A percentile compares a stretch with the other conserved stretches of the same genome.
phyloP scores from a whole-genome alignment of 805 yeast species.

The Cyberlindnera maclurae region DNA sequence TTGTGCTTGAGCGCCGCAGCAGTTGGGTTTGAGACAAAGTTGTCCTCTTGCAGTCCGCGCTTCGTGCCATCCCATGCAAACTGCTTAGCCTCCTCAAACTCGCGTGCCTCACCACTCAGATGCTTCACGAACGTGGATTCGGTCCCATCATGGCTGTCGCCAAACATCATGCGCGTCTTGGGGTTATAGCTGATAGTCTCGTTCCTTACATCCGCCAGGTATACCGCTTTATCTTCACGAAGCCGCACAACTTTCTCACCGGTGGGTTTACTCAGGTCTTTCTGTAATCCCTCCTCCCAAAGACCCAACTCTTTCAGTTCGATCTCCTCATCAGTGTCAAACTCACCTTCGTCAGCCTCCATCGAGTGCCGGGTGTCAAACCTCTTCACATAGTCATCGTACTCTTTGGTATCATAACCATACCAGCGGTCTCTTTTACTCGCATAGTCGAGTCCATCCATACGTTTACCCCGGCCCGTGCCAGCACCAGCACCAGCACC shows the following conservation, averaged over 20 bases:
- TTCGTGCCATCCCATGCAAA: slow-evolving; percentile 42
- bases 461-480: slow-evolving; percentile 12
- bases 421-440: slow-evolving; percentile 37
- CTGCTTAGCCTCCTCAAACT: slow-evolving; percentile 39
- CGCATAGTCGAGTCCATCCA: slow-evolving; percentile 22
- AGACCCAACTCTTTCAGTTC: slow-evolving; percentile 36
- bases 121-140: slow-evolving; percentile 45
- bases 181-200: slow-evolving; percentile 46
- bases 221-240: slow-evolving; percentile 70
- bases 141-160: slow-evolving; percentile 26
- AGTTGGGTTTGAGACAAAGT: slow-evolving; percentile 39
- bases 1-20: slow-evolving; percentile 32
- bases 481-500: background rate
- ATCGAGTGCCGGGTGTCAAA: slow-evolving; percentile 32
- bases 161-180: slow-evolving; percentile 36
- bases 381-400: slow-evolving; percentile 40
- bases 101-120: slow-evolving; percentile 49
- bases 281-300: slow-evolving; percentile 13
- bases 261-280: slow-evolving; percentile 25
- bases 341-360: slow-evolving; percentile 8
- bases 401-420: slow-evolving; percentile 64
- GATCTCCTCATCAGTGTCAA: slow-evolving; percentile 37
- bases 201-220: slow-evolving; percentile 42
- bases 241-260: slow-evolving; percentile 45
- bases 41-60: slow-evolving; percentile 23